Evolutionary conservation across 2,329 filamentous ascomycete genomes (phyloP).

Genomic region (Pestalotiopsis sp.): DNA sequence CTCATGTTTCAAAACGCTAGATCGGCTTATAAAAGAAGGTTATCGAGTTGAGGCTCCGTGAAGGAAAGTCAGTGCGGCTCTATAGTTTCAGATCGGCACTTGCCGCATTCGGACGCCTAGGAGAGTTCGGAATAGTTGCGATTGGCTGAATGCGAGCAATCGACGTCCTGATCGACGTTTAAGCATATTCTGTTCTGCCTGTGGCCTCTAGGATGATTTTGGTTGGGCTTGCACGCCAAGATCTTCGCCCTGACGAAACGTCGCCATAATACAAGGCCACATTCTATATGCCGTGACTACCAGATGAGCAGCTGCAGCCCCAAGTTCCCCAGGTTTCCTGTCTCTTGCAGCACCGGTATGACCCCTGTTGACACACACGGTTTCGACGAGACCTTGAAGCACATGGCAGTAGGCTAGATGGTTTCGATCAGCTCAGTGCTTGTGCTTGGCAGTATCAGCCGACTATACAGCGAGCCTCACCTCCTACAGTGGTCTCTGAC

Average conservation of each 20-base stretch:
- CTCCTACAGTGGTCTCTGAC: neutral
- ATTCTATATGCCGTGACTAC: neutral
- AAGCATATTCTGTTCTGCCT: neutral
- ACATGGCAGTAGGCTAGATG: neutral
- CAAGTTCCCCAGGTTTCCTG: neutral
- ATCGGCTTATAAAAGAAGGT: neutral
- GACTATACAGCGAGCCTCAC: neutral
- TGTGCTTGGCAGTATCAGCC: conserved; percentile 1
- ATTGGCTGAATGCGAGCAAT: neutral
- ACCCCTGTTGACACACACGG: neutral
- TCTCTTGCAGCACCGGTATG: neutral
- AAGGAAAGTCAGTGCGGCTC: conserved; percentile 3
- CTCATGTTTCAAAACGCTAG: neutral
- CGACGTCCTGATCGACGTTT: neutral
- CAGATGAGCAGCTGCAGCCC: neutral
- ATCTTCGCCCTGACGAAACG: neutral
- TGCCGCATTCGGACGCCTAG: neutral
- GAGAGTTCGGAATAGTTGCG: conserved; percentile 3
- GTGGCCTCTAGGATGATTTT: neutral
- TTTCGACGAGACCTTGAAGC: neutral
- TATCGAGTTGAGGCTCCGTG: neutral
- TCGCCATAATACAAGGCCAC: neutral
- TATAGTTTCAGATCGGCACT: conserved; percentile 7
- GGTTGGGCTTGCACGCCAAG: conserved; percentile 1
- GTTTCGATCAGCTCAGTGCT: neutral